phyloP scores from a whole-genome alignment of 2,329 filamentous ascomycete genomes.

The Fusarium sp. region DNA sequence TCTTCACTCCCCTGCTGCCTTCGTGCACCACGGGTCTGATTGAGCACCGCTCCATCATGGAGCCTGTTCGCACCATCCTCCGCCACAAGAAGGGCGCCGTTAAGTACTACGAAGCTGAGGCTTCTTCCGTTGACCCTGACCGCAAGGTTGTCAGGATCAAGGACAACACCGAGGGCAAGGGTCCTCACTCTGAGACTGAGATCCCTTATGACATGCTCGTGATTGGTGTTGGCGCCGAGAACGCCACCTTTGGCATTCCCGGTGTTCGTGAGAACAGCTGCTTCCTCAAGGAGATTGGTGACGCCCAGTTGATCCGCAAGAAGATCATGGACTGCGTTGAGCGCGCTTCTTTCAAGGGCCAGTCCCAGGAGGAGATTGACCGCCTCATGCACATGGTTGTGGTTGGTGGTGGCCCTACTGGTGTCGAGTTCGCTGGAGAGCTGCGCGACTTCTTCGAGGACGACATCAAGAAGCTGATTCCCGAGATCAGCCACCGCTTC shows the following conservation, averaged over 20 bases:
- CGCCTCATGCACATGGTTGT: slow-evolving; percentile 98
- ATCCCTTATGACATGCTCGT: slow-evolving; percentile 99
- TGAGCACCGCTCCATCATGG: slow-evolving; percentile 99
- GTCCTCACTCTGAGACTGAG: slow-evolving; percentile 83
- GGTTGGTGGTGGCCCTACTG: slow-evolving; percentile 91
- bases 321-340: slow-evolving; percentile 99
- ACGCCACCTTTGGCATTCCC: slow-evolving; percentile 97
- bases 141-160: slow-evolving; percentile 89
- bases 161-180: slow-evolving; percentile 94
- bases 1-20: slow-evolving; percentile 96
- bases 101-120: slow-evolving; percentile 98
- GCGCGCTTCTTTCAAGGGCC: slow-evolving; percentile 98
- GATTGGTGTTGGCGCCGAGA: slow-evolving; percentile 96
- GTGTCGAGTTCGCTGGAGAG: slow-evolving; percentile 98
- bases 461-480: slow-evolving; percentile 97
- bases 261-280: slow-evolving; percentile 95
- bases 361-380: slow-evolving; percentile 87
- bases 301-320: slow-evolving; percentile 96
- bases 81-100: slow-evolving; percentile 94
- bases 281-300: slow-evolving; percentile 98
- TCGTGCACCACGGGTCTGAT: slow-evolving; percentile 98
- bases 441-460: slow-evolving; percentile 99
- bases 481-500: slow-evolving; percentile 94
- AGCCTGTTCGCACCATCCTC: slow-evolving; percentile 95
- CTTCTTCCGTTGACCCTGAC: slow-evolving; percentile 93